phyloP scores from a whole-genome alignment of 2,329 filamentous ascomycete species.

The Fusarium liriodendri region DNA sequence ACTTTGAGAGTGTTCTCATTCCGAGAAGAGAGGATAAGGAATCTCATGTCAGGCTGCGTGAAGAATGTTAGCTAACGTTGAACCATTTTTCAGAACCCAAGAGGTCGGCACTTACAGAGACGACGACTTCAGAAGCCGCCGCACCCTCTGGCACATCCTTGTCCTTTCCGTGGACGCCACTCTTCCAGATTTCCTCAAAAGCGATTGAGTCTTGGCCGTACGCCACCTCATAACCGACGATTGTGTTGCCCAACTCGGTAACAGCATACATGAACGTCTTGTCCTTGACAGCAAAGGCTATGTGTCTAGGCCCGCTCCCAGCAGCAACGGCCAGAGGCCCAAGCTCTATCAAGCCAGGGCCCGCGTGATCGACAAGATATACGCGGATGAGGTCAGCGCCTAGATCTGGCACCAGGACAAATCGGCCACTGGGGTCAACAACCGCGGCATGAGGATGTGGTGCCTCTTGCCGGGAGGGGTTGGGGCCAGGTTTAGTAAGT shows the following conservation, averaged over 20 bases:
- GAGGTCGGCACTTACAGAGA: constrained; percentile 62
- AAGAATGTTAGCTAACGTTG: neutral
- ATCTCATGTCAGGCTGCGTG: constrained; percentile 66
- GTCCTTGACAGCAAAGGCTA: constrained; percentile 63
- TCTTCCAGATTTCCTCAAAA: constrained; percentile 60
- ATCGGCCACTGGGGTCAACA: constrained; percentile 73
- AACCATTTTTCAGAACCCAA: neutral
- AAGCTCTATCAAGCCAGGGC: constrained; percentile 54
- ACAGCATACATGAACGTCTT: constrained; percentile 69
- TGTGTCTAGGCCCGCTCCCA: constrained; percentile 74
- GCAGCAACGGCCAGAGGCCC: constrained; percentile 55
- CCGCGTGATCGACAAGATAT: constrained; percentile 61
- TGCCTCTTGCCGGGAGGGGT: constrained; percentile 62
- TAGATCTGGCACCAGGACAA: constrained; percentile 73
- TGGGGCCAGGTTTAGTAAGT: constrained; percentile 51
- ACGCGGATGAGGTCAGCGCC: constrained; percentile 71
- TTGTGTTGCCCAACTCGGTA: constrained; percentile 69
- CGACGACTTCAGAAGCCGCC: constrained; percentile 65
- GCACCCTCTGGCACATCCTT: constrained; percentile 54
- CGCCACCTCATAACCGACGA: constrained; percentile 66
- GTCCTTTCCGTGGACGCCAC: constrained; percentile 60
- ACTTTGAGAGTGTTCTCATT: constrained; percentile 67
- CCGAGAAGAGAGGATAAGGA: constrained; percentile 76
- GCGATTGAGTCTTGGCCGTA: constrained; percentile 59
- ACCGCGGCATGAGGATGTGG: constrained; percentile 74